Percentiles rank a stretch among this genome's conserved stretches.
These are phyloP conservation scores for Hansenula sp. DNA, from an alignment of 1,139 yeast species.

Conservation along the genomic window DNA sequence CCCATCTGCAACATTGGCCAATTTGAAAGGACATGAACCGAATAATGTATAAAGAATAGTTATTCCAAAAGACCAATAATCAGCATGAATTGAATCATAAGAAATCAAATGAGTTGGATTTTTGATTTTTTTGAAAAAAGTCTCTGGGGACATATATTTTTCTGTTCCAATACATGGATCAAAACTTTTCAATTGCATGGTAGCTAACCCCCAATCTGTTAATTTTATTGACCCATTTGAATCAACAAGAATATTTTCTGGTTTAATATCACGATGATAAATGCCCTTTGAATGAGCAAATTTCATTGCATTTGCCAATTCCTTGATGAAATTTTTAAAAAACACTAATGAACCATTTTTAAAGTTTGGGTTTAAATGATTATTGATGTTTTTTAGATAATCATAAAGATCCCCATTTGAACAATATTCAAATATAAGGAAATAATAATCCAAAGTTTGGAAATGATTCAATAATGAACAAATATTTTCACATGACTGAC, in stretches of 20 bases:
- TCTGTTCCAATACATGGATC: conserved; percentile 92
- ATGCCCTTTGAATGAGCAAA: conserved; percentile 71
- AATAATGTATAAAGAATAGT: conserved; percentile 76
- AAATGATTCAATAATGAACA: conserved; percentile 69
- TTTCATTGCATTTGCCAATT: conserved; percentile 66
- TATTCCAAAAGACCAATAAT: conserved; percentile 88
- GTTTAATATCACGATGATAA: conserved; percentile 83
- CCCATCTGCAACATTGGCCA: conserved; percentile 66
- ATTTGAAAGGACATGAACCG: conserved; percentile 79
- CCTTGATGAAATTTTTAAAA: conserved; percentile 52
- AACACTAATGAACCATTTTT: conserved; percentile 13
- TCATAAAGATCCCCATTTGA: conserved; percentile 88
- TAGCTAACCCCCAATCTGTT: conserved; percentile 89
- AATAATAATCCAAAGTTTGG: conserved; percentile 44
- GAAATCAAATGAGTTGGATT: conserved; percentile 5
- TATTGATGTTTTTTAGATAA: conserved; percentile 62
- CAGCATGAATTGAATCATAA: conserved; percentile 78
- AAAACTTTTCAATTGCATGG: conserved; percentile 50
- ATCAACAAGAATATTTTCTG: conserved; percentile 74
- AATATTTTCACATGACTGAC: conserved; percentile 37
- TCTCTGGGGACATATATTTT: conserved; percentile 94
- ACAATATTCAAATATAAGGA: conserved; percentile 78
- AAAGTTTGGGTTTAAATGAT: conserved; percentile 14
- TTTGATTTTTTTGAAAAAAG: conserved; percentile 33
- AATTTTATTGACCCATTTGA: conserved; percentile 67